These are phyloP conservation scores for Glomus cerebriforme DNA, from an alignment of 192 early-diverging fungal genomes.

Conservation along the genomic window DNA sequence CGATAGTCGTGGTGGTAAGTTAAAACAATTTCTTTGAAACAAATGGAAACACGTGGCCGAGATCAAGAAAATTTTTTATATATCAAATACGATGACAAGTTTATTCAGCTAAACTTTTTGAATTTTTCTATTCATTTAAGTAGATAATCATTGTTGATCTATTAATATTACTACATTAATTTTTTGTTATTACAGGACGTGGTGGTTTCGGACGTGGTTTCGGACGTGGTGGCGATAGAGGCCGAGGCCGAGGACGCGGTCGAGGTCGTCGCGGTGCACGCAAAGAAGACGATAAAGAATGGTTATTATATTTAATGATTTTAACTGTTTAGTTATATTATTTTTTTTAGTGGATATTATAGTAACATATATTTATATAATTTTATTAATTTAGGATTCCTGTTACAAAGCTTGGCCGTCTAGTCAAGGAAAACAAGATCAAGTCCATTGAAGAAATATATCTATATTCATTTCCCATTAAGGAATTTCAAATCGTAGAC, in stretches of 20 bases:
- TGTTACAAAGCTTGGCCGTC: conserved; percentile 98
- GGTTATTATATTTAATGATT: conserved; percentile 42
- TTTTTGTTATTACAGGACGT: conserved; percentile 72
- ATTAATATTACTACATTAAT: not conserved
- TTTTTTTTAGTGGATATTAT: not conserved
- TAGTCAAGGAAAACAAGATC: conserved; percentile 98
- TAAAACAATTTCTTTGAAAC: not conserved
- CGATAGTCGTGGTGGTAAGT: conserved; percentile 68
- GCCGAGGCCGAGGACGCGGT: conserved; percentile 72
- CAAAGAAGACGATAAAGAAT: conserved; percentile 80
- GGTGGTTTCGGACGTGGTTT: conserved; percentile 78
- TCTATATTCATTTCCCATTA: conserved; percentile 97
- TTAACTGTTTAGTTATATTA: not conserved
- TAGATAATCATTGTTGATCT: not conserved
- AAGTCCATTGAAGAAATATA: conserved; percentile 97
- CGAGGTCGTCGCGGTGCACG: conserved; percentile 77
- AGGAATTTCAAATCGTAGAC: conserved; percentile 99
- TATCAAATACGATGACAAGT: not conserved
- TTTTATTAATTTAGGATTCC: conserved; percentile 62
- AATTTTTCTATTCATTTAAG: not conserved
- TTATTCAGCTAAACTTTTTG: not conserved
- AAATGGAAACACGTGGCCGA: not conserved
- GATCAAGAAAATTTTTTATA: not conserved
- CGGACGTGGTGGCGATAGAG: conserved; percentile 74
- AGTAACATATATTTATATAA: conserved; percentile 31